Evolutionary conservation across 225 moss, liverwort and hornwort genomes (phyloP).

Genomic region (Physcomitrium patens): DNA sequence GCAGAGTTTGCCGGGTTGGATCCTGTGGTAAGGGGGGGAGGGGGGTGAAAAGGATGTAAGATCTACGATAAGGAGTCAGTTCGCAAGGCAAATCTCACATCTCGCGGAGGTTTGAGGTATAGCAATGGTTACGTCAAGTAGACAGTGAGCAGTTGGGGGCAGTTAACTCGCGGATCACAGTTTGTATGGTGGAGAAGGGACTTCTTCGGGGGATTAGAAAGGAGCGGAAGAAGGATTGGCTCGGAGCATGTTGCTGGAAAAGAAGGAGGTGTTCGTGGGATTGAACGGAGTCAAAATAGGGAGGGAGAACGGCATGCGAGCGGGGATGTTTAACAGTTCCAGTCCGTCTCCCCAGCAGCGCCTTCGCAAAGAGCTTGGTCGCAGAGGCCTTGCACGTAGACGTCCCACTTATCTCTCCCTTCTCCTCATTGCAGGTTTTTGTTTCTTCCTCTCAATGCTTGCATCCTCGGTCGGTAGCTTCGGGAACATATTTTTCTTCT

Average conservation of each 20-base stretch:
- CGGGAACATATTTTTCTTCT: background rate
- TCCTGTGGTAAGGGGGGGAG: background rate
- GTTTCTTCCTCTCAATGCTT: background rate
- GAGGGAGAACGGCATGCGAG: conserved; percentile 61
- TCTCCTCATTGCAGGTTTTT: conserved; percentile 45
- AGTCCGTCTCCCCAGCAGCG: conserved; percentile 49
- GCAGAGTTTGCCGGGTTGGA: background rate
- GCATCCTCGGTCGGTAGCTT: background rate
- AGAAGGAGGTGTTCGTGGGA: conserved; percentile 52
- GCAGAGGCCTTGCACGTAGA: conserved; percentile 39
- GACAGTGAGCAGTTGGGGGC: background rate
- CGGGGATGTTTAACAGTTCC: conserved; percentile 57
- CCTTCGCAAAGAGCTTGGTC: conserved; percentile 45
- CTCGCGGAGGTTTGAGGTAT: background rate
- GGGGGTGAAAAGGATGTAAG: conserved; percentile 19
- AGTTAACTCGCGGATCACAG: background rate
- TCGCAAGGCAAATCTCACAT: background rate
- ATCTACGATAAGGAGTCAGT: conserved; percentile 12
- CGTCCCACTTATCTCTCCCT: conserved; percentile 40
- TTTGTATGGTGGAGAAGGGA: background rate
- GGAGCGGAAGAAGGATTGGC: background rate
- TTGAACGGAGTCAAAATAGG: conserved; percentile 59
- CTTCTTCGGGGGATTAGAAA: too few relatives aligned
- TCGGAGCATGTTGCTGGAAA: conserved; percentile 57
- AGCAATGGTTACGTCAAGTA: conserved; percentile 4